Evolutionary conservation across 1,139 yeast genomes (phyloP).

Genomic region (Taphrina pruni): DNA sequence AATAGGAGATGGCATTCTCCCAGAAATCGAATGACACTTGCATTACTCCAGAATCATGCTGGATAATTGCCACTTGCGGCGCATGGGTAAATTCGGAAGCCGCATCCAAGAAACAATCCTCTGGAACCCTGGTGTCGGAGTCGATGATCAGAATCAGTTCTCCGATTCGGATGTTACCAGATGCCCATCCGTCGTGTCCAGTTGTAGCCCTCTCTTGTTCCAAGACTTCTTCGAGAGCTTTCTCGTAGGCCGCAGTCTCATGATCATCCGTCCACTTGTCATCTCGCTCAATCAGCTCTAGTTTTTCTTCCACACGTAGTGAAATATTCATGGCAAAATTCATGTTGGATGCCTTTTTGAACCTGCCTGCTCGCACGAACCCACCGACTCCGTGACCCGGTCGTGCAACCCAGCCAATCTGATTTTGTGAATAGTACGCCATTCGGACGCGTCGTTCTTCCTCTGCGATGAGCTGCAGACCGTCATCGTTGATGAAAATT

Average conservation of each 20-base stretch:
- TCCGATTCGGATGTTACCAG: slow-evolving; percentile 45
- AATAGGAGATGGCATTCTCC: slow-evolving; percentile 46
- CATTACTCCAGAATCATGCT: slow-evolving; percentile 45
- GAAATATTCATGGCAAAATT: slow-evolving; percentile 42
- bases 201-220: slow-evolving; percentile 37
- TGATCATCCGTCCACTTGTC: slow-evolving; percentile 43
- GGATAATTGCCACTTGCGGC: slow-evolving; percentile 45
- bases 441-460: slow-evolving; percentile 43
- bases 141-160: slow-evolving; percentile 45
- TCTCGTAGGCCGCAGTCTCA: slow-evolving; percentile 42
- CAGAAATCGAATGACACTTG: slow-evolving; percentile 44
- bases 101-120: slow-evolving; percentile 46
- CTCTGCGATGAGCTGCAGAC: slow-evolving; percentile 44
- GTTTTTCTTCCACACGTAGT: slow-evolving; percentile 43
- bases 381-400: slow-evolving; percentile 45
- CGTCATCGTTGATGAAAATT: slow-evolving; percentile 46
- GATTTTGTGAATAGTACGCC: slow-evolving; percentile 44
- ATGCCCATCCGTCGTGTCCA: slow-evolving; percentile 44
- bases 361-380: slow-evolving; percentile 39
- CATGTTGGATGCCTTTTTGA: slow-evolving; percentile 42
- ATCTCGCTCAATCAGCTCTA: slow-evolving; percentile 43
- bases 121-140: slow-evolving; percentile 46
- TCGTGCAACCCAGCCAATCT: slow-evolving; percentile 45
- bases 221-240: slow-evolving; percentile 42
- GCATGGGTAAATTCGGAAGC: slow-evolving; percentile 45